These are phyloP conservation scores for Rutstroemia sp. DNA, from an alignment of 2,329 filamentous ascomycete species.

Conservation along the genomic window DNA sequence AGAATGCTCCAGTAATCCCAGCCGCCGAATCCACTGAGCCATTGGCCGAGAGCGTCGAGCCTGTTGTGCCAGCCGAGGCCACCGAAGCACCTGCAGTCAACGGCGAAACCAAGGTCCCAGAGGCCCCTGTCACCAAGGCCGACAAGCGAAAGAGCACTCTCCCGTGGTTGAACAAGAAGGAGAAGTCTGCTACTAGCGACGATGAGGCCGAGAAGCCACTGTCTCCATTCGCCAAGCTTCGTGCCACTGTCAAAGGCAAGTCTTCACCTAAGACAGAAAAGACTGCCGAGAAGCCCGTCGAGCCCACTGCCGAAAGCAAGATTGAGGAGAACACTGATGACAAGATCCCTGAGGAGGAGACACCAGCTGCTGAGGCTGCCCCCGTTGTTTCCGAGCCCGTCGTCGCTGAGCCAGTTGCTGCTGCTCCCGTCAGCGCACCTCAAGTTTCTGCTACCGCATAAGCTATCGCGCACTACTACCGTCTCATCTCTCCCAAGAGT, in stretches of 20 bases:
- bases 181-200: constrained; percentile 35
- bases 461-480: constrained; percentile 10
- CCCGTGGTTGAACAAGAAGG: constrained; percentile 58
- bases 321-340: constrained; percentile 10
- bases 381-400: constrained; percentile 19
- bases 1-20: constrained; percentile 30
- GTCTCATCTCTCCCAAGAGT: constrained; percentile 2
- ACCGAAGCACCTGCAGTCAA: constrained; percentile 30
- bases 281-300: constrained; percentile 31
- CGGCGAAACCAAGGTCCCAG: constrained; percentile 32
- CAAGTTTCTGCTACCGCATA: constrained; percentile 29
- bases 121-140: constrained; percentile 32
- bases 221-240: constrained; percentile 31
- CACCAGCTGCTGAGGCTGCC: constrained; percentile 24
- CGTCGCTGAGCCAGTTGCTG: constrained; percentile 19
- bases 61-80: constrained; percentile 27
- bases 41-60: constrained; percentile 24
- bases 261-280: constrained; percentile 38
- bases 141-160: constrained; percentile 56
- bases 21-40: constrained; percentile 27
- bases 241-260: constrained; percentile 30
- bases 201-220: constrained; percentile 35
- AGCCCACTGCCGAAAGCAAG: constrained; percentile 24
- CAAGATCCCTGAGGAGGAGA: constrained; percentile 20
- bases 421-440: constrained; percentile 20